These are phyloP conservation scores for Ustilago vetiveriae DNA, from an alignment of 1,284 basidiomycete genomes.

Conservation along the genomic window DNA sequence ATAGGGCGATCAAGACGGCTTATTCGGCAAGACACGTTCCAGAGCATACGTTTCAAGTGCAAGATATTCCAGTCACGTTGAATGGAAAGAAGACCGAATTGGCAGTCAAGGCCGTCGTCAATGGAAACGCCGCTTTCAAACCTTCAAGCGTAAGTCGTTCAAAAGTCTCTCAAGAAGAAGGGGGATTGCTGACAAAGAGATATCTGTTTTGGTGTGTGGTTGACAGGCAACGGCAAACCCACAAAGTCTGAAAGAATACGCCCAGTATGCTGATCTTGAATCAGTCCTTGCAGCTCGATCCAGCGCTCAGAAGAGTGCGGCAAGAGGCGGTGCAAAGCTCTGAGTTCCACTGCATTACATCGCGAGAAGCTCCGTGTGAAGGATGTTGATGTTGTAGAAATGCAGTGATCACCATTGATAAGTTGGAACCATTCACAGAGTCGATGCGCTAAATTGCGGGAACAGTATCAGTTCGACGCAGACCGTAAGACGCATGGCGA, in stretches of 20 bases:
- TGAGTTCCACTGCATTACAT: no score
- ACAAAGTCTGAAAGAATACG: constrained; percentile 38
- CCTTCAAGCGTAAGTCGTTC: constrained; percentile 37
- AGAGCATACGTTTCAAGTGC: constrained; percentile 55
- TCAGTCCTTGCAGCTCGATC: constrained; percentile 15
- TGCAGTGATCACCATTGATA: no score
- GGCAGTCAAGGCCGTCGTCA: constrained; percentile 59
- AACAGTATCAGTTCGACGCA: no score
- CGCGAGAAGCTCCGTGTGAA: no score
- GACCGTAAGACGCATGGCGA: no score
- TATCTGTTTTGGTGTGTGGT: no score
- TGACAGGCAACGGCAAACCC: constrained; percentile 49
- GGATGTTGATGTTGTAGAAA: no score
- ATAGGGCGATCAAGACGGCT: constrained; percentile 49
- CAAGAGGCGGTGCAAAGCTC: constrained; percentile 20
- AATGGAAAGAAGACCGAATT: constrained; percentile 60
- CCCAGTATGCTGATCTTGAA: constrained; percentile 46
- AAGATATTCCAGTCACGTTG: constrained; percentile 52
- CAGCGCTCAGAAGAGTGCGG: background rate
- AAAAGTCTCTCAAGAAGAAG: background rate
- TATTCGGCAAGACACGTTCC: constrained; percentile 63
- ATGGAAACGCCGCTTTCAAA: constrained; percentile 34
- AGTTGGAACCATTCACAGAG: no score
- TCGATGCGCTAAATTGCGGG: no score
- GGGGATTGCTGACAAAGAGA: background rate